Base-by-base conservation (phyloP, 305 asterid genomes). In the Fraxinus sp. region DNA sequence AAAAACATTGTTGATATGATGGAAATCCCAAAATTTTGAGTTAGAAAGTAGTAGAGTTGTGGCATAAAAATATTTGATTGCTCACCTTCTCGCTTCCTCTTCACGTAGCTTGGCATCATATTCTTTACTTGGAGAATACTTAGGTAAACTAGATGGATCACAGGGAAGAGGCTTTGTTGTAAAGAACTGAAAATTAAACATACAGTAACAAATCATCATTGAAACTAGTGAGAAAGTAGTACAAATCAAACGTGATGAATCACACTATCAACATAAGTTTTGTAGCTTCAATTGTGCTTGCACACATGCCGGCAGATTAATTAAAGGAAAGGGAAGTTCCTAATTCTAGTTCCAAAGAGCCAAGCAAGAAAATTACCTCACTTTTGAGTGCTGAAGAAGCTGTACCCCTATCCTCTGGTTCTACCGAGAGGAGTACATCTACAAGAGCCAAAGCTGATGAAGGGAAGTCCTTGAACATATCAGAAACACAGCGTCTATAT, bases 41-140 rank as follows among this genome's bases (percentile, higher is more conserved):
- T 62, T 22, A 62, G 33, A 66, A 66, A 24, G 35, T 64, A 8
- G 73, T 22, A 64, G 30, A 64, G n/a, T 24, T 64, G 71, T 10
- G 18, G 73, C 73, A 24, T 24, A 66, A 9, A 57, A 6, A 18
- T n/a, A 57, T n/a, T 49, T 49, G 73, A 10, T 66, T 14, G 22
- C 80, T 68, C 87, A 90, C 98, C 92, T 91, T 89, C 86, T 91
- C 26, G 88, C 88, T 86, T 91, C 94, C 86, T 91, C 95, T 44
- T 90, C 97, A 79, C 89, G 90, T 59, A 86, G 80, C 87, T 87
- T 93, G 68, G 90, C 90, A 36, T 93, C 97, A 37, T 90, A 79
- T 80, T 94, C 97, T 89, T 94, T 94, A 82, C 97, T 87, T 71
- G 97, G 97, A 83, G 93, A 87, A 76, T 90, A 91, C 81, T 88